Evolutionary conservation across 768 basidiomycete genomes (phyloP), one percentile per base, ranked within the genome.

Genomic region (Tricholoma matsutake): DNA sequence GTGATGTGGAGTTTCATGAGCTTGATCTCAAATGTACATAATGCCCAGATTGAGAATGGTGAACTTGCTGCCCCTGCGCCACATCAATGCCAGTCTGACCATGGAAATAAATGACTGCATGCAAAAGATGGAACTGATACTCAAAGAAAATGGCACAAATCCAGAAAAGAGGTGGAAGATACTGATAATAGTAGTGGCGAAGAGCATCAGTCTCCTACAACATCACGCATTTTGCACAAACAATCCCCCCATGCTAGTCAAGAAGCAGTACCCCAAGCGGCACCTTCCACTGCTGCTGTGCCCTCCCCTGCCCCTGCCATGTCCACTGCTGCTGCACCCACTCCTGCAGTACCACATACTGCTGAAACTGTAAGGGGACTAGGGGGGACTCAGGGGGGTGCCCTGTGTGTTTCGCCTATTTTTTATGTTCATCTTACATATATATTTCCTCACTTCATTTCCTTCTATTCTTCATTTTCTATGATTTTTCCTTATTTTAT

Each of bases 41-140:
- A 55, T 31, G 31, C 34, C 16, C 57, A 55, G 32, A 43, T 55
- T 55, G 51, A 52, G 5, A 31, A 31, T 22, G 61, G 61, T 14
- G 53, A 59, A 11, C 14, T 59, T 25, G 31, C 22, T 18, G n/a
- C 32, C n/a, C 61, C 61, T 9, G 32, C 59, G 25, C 59, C 58
- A 43, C 52, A 59, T 31, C n/a, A 34, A n/a, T 8, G 16, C 37
- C 22, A 59, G 25, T 63, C 61, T 29, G 61, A 63, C 43, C 35
- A 55, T 28, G 58, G 61, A 22, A 63, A 63, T 22, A 63, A 55
- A 49, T 28, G 59, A n/a, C 45, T 18, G 20, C n/a, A 11, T 18
- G 35, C 9, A 22, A 52, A 28, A 25, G 25, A 49, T 28, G 25
- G 47, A 25, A 49, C 47, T 49, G 47, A 49, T 49, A 49, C 10